These are phyloP conservation scores for Hyaloperonospora brassicae DNA, from an alignment of 352 stramenopile genomes.

Conservation along the genomic window DNA sequence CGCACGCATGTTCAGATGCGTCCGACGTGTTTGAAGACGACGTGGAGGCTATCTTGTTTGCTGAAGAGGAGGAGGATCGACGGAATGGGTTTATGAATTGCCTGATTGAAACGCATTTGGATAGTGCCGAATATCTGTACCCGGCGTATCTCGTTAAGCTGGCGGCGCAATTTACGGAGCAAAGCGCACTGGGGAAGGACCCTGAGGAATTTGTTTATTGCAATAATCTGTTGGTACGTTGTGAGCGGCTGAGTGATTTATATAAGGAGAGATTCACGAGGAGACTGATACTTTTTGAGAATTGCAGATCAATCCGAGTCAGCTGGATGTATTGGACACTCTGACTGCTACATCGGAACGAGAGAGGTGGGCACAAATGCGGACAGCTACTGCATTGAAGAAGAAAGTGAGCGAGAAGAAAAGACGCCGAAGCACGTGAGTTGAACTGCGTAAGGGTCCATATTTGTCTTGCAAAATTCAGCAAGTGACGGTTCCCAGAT, in stretches of 20 bases:
- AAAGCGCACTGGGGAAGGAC: constrained; percentile 53
- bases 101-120: constrained; percentile 43
- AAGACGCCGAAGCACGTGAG: constrained; percentile 21
- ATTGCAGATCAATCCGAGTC: constrained; percentile 33
- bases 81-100: constrained; percentile 39
- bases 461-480: too few species aligned
- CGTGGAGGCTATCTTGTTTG: constrained; percentile 50
- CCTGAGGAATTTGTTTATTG: constrained; percentile 68
- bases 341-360: constrained; percentile 35
- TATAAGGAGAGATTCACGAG: neutral
- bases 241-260: neutral
- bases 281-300: neutral
- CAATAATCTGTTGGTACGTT: constrained; percentile 63
- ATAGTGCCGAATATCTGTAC: constrained; percentile 40
- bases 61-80: constrained; percentile 40
- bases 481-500: too few species aligned
- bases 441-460: too few species aligned
- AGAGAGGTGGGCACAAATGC: constrained; percentile 31
- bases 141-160: constrained; percentile 53
- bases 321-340: constrained; percentile 37
- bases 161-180: constrained; percentile 42
- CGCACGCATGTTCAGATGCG: constrained; percentile 42
- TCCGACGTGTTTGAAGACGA: constrained; percentile 78
- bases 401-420: constrained; percentile 29
- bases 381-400: constrained; percentile 25